Base-by-base conservation (phyloP, 345 rosid species). In the Mallotus nudiflorus region DNA sequence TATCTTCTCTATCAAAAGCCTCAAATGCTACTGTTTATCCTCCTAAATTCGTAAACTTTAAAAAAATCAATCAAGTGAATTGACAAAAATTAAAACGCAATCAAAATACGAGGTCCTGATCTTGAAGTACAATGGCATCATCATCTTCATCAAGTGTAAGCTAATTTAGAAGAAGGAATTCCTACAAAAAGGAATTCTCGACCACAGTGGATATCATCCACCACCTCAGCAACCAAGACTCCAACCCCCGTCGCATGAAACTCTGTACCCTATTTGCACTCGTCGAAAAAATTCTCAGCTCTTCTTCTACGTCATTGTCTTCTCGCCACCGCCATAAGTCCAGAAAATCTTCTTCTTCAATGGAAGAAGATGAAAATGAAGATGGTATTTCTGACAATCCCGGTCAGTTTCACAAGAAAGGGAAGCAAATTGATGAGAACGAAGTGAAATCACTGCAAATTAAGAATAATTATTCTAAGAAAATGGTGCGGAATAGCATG, bases 151-250 rank as follows among this genome's bases (percentile, higher is more conserved):
- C n/a, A n/a, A n/a, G n/a, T n/a, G n/a, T n/a, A n/a, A n/a, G n/a
- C n/a, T n/a, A n/a, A n/a, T n/a, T n/a, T n/a, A n/a, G n/a, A n/a
- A n/a, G n/a, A n/a, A n/a, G n/a, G n/a, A n/a, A n/a, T n/a, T n/a
- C n/a, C n/a, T n/a, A n/a, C 71, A 69, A 44, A 31, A 71, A 70
- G 9, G 75, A 73, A 6, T 67, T 58, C 75, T 35, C 86, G 20
- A 76, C 88, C 58, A 74, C 83, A 8, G 91, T 83, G 10, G 95
- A 85, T 4, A 76, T 86, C 11, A 89, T 82, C 22, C 82, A 82
- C 6, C 78, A 82, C 69, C 89, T 93, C 68, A 92, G 89, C 42
- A 54, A 79, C 18, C 77, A 67, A 31, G 81, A 78, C 78, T 71
- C 72, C 16, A 81, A 79, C 59, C 88, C 81, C 64, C 65, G 78